Evolutionary conservation across 2,329 filamentous ascomycete species (phyloP).

Genomic region (Coniochaeta sp.): DNA sequence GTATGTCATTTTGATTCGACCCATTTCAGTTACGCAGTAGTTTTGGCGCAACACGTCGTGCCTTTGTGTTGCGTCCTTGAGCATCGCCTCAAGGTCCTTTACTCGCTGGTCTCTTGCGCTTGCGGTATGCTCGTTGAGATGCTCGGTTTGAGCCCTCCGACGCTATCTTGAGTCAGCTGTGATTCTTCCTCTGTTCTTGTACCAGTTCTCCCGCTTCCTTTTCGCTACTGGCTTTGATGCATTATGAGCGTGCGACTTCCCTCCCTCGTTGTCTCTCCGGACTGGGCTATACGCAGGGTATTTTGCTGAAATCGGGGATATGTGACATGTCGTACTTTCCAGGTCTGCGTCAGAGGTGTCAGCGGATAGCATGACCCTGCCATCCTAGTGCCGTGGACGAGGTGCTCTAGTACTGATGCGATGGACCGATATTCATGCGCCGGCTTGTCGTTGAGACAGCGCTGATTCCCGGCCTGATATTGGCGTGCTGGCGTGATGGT

Average conservation of each 20-base stretch:
- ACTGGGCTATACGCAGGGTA: constrained; percentile 24
- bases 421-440: no score
- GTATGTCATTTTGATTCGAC: no score
- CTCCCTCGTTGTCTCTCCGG: constrained; percentile 20
- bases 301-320: constrained; percentile 17
- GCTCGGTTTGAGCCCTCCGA: constrained; percentile 52
- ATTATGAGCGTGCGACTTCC: constrained; percentile 11
- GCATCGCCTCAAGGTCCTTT: constrained; percentile 52
- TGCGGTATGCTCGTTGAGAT: constrained; percentile 53
- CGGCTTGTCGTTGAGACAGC: no score
- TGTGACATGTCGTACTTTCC: constrained; percentile 25
- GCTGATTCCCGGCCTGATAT: no score
- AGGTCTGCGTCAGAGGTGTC: background rate
- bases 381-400: no score
- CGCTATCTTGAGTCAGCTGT: constrained; percentile 31
- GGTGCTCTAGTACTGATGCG: no score
- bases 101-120: constrained; percentile 60
- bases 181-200: constrained; percentile 30
- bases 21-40: no score
- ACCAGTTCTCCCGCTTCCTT: constrained; percentile 43
- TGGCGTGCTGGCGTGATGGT: no score
- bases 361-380: no score
- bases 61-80: constrained; percentile 45
- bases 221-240: constrained; percentile 31
- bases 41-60: constrained; percentile 49